Conservation (phyloP, 78 protist species). For the Dictyostelium brefeldianum region DNA sequence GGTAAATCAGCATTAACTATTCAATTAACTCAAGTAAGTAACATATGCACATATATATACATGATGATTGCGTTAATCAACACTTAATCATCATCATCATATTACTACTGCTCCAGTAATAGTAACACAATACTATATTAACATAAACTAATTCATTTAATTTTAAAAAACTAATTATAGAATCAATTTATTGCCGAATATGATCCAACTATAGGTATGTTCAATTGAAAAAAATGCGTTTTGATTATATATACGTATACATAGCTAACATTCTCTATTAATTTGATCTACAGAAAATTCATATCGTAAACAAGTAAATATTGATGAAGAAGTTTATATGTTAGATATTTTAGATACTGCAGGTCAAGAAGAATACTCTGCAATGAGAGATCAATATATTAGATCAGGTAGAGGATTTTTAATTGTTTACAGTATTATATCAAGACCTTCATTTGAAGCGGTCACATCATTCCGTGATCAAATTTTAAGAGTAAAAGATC, state of each 20-base stretch:
- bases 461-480: constrained; percentile 77
- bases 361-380: constrained; percentile 90
- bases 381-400: constrained; percentile 89
- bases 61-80: no score
- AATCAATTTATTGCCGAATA: constrained; percentile 90
- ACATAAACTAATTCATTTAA: no score
- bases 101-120: no score
- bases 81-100: no score
- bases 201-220: constrained; percentile 87
- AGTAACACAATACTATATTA: no score
- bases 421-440: constrained; percentile 78
- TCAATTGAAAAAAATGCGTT: background rate
- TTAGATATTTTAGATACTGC: constrained; percentile 92
- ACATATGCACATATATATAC: no score
- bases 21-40: constrained; percentile 42
- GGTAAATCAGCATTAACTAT: constrained; percentile 74
- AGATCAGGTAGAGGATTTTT: constrained; percentile 83
- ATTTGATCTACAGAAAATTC: constrained; percentile 42
- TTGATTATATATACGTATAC: no score
- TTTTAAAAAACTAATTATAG: background rate
- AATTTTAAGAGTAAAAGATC: constrained; percentile 69
- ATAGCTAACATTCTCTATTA: no score
- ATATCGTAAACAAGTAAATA: constrained; percentile 82
- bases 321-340: constrained; percentile 81
- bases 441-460: constrained; percentile 70